Conservation (phyloP, 495 filamentous ascomycete species). For the Aspergillus bridgeri region DNA sequence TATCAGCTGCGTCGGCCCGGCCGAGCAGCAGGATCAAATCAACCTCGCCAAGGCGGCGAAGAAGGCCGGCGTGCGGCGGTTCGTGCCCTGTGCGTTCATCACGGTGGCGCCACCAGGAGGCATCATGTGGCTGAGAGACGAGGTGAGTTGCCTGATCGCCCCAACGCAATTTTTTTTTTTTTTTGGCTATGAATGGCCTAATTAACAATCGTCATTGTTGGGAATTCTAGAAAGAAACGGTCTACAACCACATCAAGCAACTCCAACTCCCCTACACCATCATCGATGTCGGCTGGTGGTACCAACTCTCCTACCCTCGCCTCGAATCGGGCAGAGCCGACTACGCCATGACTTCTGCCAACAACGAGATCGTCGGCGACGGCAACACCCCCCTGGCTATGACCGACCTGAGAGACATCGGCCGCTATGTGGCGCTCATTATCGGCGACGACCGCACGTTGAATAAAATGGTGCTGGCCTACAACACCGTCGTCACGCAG, state of each 20-base stretch:
- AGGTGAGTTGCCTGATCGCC: constrained; percentile 28
- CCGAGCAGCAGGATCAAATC: constrained; percentile 48
- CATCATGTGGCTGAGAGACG: constrained; percentile 46
- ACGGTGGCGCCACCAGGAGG: constrained; percentile 46
- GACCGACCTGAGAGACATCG: constrained; percentile 54
- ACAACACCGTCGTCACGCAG: constrained; percentile 46
- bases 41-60: constrained; percentile 53
- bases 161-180: background rate
- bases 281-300: constrained; percentile 62
- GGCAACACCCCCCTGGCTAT: constrained; percentile 47
- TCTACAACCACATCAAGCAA: constrained; percentile 53
- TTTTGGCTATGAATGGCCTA: too few relatives aligned
- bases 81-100: constrained; percentile 55
- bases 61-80: constrained; percentile 52
- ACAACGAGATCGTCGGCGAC: constrained; percentile 48
- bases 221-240: constrained; percentile 48
- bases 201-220: constrained; percentile 9
- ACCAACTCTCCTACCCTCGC: constrained; percentile 48
- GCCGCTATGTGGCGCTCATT: constrained; percentile 53
- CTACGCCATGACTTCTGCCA: constrained; percentile 43
- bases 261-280: constrained; percentile 56
- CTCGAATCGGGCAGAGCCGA: constrained; percentile 53
- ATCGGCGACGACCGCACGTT: constrained; percentile 53
- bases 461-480: constrained; percentile 55
- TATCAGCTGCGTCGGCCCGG: constrained; percentile 49